phyloP scores from a whole-genome alignment of 305 asterid genomes.

The Striga hermonthica region DNA sequence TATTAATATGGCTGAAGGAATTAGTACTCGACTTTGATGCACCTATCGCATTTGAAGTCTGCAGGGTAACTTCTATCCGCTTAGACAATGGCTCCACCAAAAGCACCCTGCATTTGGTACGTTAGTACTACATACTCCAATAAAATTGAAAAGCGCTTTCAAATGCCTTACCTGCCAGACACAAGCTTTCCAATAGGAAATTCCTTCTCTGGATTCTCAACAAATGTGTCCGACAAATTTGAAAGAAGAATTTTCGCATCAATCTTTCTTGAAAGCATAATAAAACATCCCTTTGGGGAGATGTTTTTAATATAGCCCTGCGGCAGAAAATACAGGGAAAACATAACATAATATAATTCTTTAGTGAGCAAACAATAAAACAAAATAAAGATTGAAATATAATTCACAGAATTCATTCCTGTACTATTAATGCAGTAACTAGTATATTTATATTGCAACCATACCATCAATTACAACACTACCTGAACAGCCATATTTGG shows the following conservation, averaged over 20 bases:
- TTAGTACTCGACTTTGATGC: constrained; percentile 43
- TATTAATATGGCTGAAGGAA: constrained; percentile 46
- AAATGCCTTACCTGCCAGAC: constrained; percentile 61
- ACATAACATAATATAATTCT: constrained; percentile 7
- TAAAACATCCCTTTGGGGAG: constrained; percentile 77
- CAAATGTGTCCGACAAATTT: constrained; percentile 69
- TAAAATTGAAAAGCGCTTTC: constrained; percentile 23
- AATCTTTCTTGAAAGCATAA: constrained; percentile 76
- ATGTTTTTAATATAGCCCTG: constrained; percentile 88
- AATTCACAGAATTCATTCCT: background rate
- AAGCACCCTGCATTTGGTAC: constrained; percentile 58
- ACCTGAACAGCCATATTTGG: constrained; percentile 85
- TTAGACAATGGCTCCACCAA: constrained; percentile 81
- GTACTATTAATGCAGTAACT: constrained; percentile 8
- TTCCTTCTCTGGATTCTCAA: constrained; percentile 70
- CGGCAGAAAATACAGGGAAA: constrained; percentile 24
- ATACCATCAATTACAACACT: constrained; percentile 14
- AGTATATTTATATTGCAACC: constrained; percentile 13
- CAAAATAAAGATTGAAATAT: constrained; percentile 11
- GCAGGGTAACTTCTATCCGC: constrained; percentile 86
- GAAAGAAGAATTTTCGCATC: constrained; percentile 85
- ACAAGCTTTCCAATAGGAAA: constrained; percentile 85
- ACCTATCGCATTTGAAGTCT: constrained; percentile 47
- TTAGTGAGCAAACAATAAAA: constrained; percentile 23
- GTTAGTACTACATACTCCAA: constrained; percentile 36